phyloP scores from a whole-genome alignment of 495 filamentous ascomycete genomes.

The Penicillium silybi region DNA sequence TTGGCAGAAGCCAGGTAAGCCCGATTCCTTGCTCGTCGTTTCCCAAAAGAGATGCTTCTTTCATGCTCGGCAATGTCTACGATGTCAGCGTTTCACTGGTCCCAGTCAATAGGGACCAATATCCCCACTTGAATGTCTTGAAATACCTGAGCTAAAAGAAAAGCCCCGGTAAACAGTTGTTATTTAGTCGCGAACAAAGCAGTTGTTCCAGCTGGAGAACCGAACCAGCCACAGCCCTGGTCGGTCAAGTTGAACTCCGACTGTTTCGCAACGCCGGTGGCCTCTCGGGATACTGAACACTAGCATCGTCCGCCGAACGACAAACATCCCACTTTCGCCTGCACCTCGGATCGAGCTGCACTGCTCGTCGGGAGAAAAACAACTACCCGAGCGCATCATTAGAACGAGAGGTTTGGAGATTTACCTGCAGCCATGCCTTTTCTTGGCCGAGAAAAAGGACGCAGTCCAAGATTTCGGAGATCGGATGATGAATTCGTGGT shows the following conservation, averaged over 20 bases:
- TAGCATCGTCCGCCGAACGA: neutral
- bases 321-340: neutral
- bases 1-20: constrained; percentile 10
- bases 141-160: neutral
- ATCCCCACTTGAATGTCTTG: neutral
- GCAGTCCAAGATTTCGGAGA: constrained; percentile 25
- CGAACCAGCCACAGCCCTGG: constrained; percentile 10
- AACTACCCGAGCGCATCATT: neutral
- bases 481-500: constrained; percentile 46
- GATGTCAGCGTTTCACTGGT: neutral
- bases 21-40: neutral
- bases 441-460: constrained; percentile 31
- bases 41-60: neutral
- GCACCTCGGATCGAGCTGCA: neutral
- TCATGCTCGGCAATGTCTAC: neutral
- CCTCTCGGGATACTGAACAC: neutral
- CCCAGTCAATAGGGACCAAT: neutral
- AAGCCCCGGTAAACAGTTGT: no score
- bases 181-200: neutral
- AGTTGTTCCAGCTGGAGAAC: constrained; percentile 9
- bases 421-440: constrained; percentile 27
- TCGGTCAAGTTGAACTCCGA: constrained; percentile 15
- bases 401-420: neutral
- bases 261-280: constrained; percentile 18
- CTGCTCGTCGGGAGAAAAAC: neutral